Base-by-base conservation (phyloP, 768 basidiomycete species). In the Hygrocybe punicea region DNA sequence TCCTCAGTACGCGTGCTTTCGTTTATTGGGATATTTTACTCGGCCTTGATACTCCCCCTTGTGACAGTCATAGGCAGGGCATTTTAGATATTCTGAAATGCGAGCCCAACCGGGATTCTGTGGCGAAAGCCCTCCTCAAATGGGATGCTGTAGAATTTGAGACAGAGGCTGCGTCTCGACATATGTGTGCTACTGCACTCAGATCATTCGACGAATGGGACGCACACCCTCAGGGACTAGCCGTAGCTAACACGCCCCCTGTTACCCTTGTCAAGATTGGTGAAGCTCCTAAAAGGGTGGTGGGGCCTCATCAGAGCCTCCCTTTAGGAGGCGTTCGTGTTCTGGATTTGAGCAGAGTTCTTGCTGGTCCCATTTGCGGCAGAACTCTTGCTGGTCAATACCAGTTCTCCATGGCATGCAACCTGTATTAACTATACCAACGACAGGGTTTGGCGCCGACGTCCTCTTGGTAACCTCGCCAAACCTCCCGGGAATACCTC, bases 351-450 rank as follows among this genome's bases (percentile, higher is more conserved):
- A 84, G 79, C 33, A 69, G 84, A 29, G 82, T 85, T 0, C 69
- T 86, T 35, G 83, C 83, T 3, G 84, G 84, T 4, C 84, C 84
- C 1, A 68, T 81, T 9, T 79, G 78, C 37, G 84, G 83, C 1
- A 71, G 81, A 19, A 76, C 81, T 0, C 76, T 86, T 14, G 84
- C 84, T 58, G 81, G 84, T 82, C 53, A 11, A 63, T 54, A 16
- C 3, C 11, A 21, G 24, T 7, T 34, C 14, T 14, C 50, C 17
- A 16, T 39, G 39, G 19, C 29, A 14, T 16, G 42, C 19, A n/a
- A 2, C 17, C 11, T 21, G 23, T n/a, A 33, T 35, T 10, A 33
- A 45, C 9, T n/a, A 37, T 24, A 17, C 23, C 24, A 23, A 33
- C 21, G 16, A 6, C 55, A 82, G 84, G 77, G 3, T 78, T 83